Percentiles rank a stretch among this genome's conserved stretches.
These are phyloP conservation scores for Aspergillus hancockii DNA, from an alignment of 495 filamentous ascomycete genomes.

Conservation along the genomic window DNA sequence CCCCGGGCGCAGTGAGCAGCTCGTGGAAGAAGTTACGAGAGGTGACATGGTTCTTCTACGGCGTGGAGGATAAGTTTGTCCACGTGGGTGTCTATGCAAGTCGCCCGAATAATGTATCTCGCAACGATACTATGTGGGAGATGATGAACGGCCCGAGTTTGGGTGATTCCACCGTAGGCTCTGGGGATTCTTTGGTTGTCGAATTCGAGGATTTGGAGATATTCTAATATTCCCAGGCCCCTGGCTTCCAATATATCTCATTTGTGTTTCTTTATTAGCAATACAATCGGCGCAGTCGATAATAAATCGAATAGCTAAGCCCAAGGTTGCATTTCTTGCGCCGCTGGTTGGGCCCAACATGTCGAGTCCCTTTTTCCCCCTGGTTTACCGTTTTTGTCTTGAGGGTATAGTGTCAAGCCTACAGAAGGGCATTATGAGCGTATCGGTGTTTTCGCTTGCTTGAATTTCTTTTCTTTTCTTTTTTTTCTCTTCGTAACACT, in stretches of 20 bases:
- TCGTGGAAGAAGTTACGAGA: conserved; percentile 60
- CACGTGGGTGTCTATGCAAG: conserved; percentile 59
- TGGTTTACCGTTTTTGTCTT: not conserved
- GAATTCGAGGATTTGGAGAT: conserved; percentile 62
- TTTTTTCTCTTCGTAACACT: not conserved
- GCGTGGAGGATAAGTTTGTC: conserved; percentile 59
- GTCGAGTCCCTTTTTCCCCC: not conserved
- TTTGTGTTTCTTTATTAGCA: not conserved
- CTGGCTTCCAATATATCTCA: not conserved
- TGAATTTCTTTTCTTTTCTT: not conserved
- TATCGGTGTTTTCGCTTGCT: not conserved
- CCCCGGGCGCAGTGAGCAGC: conserved; percentile 43
- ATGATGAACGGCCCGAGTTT: conserved; percentile 43
- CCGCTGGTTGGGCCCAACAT: conserved; percentile 1
- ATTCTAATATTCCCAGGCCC: conserved; percentile 30
- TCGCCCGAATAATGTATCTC: conserved; percentile 45
- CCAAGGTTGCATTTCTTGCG: conserved; percentile 6
- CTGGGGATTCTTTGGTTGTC: conserved; percentile 49
- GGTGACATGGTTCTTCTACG: conserved; percentile 63
- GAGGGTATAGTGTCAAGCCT: conserved; percentile 1
- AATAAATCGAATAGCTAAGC: conserved; percentile 1
- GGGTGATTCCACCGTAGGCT: conserved; percentile 25
- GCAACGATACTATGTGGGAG: conserved; percentile 43
- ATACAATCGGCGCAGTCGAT: not conserved
- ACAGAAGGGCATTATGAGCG: conserved; percentile 3